Base-by-base conservation (phyloP, 768 basidiomycete genomes). In the Pisolithus microcarpus region DNA sequence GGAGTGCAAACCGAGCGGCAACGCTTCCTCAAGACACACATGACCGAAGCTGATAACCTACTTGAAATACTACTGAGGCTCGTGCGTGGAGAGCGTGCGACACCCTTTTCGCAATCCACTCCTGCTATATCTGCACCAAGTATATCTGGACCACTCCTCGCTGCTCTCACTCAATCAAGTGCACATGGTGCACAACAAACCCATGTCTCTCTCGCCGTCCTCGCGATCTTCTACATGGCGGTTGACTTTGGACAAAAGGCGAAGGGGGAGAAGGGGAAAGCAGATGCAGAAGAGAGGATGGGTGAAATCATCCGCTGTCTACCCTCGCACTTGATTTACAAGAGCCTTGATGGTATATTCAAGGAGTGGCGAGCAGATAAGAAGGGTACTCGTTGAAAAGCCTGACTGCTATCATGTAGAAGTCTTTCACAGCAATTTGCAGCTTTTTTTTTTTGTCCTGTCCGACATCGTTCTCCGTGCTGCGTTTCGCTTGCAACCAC, bases 311-410 rank as follows among this genome's bases (percentile, higher is more conserved):
- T 99, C 53, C 77, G 91, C 61, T 86, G 82, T 62, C 64, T 99
- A 55, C 95, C 96, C 30, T 82, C 84, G 28, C 86, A 91, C 64
- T 72, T 95, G 57, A 78, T 94, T 54, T 88, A 90, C 71, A 90
- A 90, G 70, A 90, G 88, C 61, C 67, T 97, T 65, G 96, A 99
- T 69, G 88, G 89, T 28, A 88, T 97, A 60, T 97, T 93, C 72
- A 90, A 89, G 64, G 92, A 95, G 64, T 91, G 88, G 88, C 75
- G 82, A 61, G 82, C 82, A 49, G 85, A 87, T 59, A 90, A 87
- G 73, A 90, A 88, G 68, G 82, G 84, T 42, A 70, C 84, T 38
- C 78, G 70, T 66, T 68, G 51, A 63, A 30, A 24, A 31, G 10
- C 11, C 21, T 24, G 26, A 7, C 26, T 26, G 26, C 4, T 31